phyloP scores from a whole-genome alignment of 1,139 yeast species.

The Yamadazyma atlantica region DNA sequence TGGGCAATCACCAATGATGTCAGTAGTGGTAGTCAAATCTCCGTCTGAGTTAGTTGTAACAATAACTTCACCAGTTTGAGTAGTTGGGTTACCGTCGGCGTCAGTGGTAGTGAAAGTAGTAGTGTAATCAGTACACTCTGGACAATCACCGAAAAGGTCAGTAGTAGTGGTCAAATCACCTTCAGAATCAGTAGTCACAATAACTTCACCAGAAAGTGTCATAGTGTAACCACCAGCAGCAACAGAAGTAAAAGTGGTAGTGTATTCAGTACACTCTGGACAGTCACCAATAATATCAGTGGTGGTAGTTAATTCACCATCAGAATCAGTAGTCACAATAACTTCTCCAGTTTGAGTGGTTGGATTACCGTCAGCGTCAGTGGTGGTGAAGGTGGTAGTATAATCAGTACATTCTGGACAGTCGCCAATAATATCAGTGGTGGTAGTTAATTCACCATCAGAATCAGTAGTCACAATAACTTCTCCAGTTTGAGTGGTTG shows the following conservation, averaged over 20 bases:
- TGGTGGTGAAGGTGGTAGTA: conserved; percentile 18
- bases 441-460: conserved; percentile 1
- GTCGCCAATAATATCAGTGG: conserved; percentile 7
- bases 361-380: conserved; percentile 9
- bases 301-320: conserved; percentile 2
- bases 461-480: conserved; percentile 8
- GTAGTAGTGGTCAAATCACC: conserved; percentile 15
- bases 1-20: conserved; percentile 5
- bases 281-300: conserved; percentile 4
- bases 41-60: conserved; percentile 15
- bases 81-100: conserved; percentile 7
- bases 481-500: conserved; percentile 6
- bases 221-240: conserved; percentile 5
- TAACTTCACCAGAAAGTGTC: conserved; percentile 12
- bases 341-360: background rate
- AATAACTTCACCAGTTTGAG: conserved; percentile 8
- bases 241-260: conserved; percentile 7
- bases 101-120: conserved; percentile 5
- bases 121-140: conserved; percentile 7
- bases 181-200: conserved; percentile 12
- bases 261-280: conserved; percentile 7
- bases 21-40: conserved; percentile 12
- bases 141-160: conserved; percentile 4
- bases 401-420: conserved; percentile 15
- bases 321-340: background rate